Conservation (phyloP, 164 flowering plant species). For the Santalum album region DNA sequence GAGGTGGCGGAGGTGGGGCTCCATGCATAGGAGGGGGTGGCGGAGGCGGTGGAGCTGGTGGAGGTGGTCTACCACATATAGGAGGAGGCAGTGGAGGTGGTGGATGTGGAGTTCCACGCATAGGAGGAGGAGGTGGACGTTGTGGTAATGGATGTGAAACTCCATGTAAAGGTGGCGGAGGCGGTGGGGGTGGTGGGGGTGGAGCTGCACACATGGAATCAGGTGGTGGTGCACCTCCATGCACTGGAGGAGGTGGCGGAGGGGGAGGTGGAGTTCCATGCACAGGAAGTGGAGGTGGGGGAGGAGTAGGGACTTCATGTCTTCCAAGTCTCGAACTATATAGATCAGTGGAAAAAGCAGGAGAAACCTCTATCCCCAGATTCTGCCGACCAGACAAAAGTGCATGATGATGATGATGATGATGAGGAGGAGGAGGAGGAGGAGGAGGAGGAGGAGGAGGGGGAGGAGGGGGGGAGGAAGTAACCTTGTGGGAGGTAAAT, state of each 20-base stretch:
- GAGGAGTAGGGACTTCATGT: slow-evolving; percentile 3
- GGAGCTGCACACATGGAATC: slow-evolving; percentile 4
- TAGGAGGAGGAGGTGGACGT: slow-evolving; percentile 7
- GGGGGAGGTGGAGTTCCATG: slow-evolving; percentile 3
- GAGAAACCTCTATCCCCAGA: no score
- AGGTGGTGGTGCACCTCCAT: no score
- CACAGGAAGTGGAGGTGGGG: slow-evolving; percentile 4
- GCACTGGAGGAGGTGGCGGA: slow-evolving; percentile 4
- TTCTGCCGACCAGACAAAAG: no score
- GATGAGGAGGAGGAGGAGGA: neutral
- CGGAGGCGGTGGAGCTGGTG: slow-evolving; percentile 12
- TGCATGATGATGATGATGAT: no score
- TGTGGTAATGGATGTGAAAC: slow-evolving; percentile 13
- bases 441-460: slow-evolving; percentile 11
- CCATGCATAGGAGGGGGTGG: slow-evolving; percentile 19
- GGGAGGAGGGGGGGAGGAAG: slow-evolving; percentile 9
- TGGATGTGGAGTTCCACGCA: slow-evolving; percentile 8
- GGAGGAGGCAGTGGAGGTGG: slow-evolving; percentile 23
- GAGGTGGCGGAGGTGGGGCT: slow-evolving; percentile 19
- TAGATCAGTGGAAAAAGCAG: no score
- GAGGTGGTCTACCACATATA: slow-evolving; percentile 10
- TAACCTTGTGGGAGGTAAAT: slow-evolving; percentile 1
- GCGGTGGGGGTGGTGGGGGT: slow-evolving; percentile 11
- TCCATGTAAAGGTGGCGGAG: slow-evolving; percentile 15
- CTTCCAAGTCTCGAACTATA: neutral